Conservation (phyloP, 176 grass and related monocot genomes). For the Eremochloa ophiuroides region DNA sequence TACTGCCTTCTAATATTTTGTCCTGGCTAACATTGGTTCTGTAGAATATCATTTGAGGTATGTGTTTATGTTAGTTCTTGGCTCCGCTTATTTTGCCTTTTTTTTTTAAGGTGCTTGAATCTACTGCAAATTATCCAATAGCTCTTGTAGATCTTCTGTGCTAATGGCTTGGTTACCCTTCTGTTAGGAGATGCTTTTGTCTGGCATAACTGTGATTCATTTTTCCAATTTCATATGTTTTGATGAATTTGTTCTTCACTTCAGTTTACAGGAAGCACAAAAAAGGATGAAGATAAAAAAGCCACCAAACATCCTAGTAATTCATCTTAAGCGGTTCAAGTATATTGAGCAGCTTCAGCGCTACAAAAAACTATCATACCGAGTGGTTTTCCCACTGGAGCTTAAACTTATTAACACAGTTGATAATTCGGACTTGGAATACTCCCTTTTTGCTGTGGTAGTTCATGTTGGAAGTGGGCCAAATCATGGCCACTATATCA, state of each 20-base stretch:
- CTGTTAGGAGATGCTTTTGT: neutral
- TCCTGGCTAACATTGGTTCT: neutral
- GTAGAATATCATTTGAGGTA: neutral
- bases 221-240: neutral
- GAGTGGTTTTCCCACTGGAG: constrained; percentile 92
- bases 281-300: constrained; percentile 99
- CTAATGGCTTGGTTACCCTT: neutral
- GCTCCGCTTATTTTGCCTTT: neutral
- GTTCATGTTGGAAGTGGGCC: constrained; percentile 92
- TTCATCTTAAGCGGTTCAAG: constrained; percentile 97
- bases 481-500: constrained; percentile 96
- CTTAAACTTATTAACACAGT: constrained; percentile 87
- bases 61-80: constrained; percentile 3
- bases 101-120: neutral
- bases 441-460: constrained; percentile 90
- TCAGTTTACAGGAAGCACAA: constrained; percentile 96
- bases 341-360: constrained; percentile 94
- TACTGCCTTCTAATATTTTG: neutral
- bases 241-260: neutral
- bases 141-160: neutral
- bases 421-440: constrained; percentile 79
- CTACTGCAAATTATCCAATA: neutral
- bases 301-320: constrained; percentile 88
- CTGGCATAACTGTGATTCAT: neutral
- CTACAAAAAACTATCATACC: constrained; percentile 86